These are phyloP conservation scores for Karstenula rhodostoma DNA, from an alignment of 2,329 filamentous ascomycete species.

Conservation along the genomic window DNA sequence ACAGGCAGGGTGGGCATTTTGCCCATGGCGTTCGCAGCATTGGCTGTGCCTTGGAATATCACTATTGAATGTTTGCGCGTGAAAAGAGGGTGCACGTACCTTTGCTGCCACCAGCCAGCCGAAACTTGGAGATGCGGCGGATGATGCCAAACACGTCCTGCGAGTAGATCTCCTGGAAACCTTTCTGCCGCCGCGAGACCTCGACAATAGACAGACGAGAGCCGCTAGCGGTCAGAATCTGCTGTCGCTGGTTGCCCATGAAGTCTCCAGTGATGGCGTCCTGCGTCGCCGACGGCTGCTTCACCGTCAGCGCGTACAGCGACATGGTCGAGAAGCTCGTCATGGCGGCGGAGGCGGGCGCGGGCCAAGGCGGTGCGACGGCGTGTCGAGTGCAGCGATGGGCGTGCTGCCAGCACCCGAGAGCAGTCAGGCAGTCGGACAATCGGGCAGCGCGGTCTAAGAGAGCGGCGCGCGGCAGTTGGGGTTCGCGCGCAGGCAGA, in stretches of 20 bases:
- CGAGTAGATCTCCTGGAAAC: slow-evolving; percentile 83
- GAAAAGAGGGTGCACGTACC: slow-evolving; percentile 69
- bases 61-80: slow-evolving; percentile 54
- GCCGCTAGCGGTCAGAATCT: slow-evolving; percentile 92
- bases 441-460: neutral
- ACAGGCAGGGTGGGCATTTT: slow-evolving; percentile 35
- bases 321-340: slow-evolving; percentile 99
- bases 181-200: slow-evolving; percentile 84
- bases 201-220: slow-evolving; percentile 88
- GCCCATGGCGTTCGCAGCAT: slow-evolving; percentile 35
- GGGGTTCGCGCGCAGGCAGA: slow-evolving; percentile 16
- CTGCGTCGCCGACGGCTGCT: slow-evolving; percentile 86
- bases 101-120: slow-evolving; percentile 92
- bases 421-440: neutral
- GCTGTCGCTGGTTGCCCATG: slow-evolving; percentile 94
- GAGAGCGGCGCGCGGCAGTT: neutral
- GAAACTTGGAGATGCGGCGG: slow-evolving; percentile 84
- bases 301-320: slow-evolving; percentile 95
- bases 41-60: slow-evolving; percentile 54
- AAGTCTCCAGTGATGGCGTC: slow-evolving; percentile 96
- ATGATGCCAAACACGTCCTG: slow-evolving; percentile 98
- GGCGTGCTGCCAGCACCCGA: neutral
- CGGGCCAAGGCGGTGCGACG: slow-evolving; percentile 34
- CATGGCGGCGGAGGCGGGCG: slow-evolving; percentile 66
- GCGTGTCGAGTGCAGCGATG: slow-evolving; percentile 22